A percentile compares a stretch with the other conserved stretches of the same genome.
These are phyloP conservation scores for Cytospora schulzeri DNA, from an alignment of 2,329 filamentous ascomycete species.

Conservation along the genomic window DNA sequence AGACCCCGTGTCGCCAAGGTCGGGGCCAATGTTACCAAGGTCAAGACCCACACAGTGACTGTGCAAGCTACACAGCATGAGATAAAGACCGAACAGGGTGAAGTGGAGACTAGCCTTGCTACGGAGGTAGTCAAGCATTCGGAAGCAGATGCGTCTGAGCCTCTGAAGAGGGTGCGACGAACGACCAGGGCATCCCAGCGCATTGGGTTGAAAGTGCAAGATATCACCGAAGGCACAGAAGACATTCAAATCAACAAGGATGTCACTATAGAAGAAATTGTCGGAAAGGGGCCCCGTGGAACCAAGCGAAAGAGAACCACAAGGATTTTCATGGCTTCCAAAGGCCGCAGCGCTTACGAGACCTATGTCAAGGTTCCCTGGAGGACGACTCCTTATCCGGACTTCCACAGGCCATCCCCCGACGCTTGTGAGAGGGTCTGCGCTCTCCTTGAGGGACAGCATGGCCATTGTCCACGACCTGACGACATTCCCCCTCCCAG, in stretches of 20 bases:
- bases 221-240: neutral
- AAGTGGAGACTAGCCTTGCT: neutral
- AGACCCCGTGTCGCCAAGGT: slow-evolving; percentile 5
- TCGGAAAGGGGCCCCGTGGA: neutral
- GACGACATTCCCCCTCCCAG: slow-evolving; percentile 70
- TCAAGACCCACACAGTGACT: neutral
- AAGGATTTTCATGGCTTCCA: slow-evolving; percentile 4
- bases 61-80: neutral
- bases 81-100: neutral
- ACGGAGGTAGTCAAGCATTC: neutral
- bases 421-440: slow-evolving; percentile 72
- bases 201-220: neutral
- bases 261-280: neutral
- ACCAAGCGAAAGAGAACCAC: neutral
- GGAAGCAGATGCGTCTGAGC: neutral
- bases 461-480: slow-evolving; percentile 67
- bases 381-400: slow-evolving; percentile 61
- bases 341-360: slow-evolving; percentile 20
- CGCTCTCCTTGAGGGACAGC: slow-evolving; percentile 62
- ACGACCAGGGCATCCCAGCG: neutral
- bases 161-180: neutral
- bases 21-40: neutral
- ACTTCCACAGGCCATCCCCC: slow-evolving; percentile 64
- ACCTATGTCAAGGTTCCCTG: slow-evolving; percentile 18
- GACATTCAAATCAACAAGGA: neutral